phyloP scores from a whole-genome alignment of 768 basidiomycete genomes.

The Trametes maxima region DNA sequence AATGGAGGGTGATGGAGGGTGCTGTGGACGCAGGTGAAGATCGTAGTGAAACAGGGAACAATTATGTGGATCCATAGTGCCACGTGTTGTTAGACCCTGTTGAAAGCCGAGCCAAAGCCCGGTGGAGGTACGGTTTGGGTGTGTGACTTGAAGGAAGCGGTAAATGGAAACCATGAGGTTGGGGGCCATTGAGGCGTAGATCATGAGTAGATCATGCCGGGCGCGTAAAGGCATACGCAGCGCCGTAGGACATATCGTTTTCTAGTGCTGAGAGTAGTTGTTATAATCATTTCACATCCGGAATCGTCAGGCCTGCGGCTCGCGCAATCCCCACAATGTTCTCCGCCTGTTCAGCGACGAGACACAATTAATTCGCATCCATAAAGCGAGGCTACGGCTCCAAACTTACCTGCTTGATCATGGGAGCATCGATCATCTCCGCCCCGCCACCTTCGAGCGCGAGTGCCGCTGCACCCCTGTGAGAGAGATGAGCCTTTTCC shows the following conservation, averaged over 20 bases:
- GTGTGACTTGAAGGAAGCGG: too few species aligned
- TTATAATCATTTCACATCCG: constrained; percentile 41
- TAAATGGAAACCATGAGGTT: too few species aligned
- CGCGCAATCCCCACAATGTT: constrained; percentile 54
- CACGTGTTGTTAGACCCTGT: too few species aligned
- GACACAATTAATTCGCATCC: neutral
- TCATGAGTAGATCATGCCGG: too few species aligned
- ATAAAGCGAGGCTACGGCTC: neutral
- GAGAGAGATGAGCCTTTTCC: constrained; percentile 53
- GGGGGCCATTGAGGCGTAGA: too few species aligned
- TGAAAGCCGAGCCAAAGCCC: too few species aligned
- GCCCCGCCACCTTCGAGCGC: constrained; percentile 55
- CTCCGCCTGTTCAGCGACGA: constrained; percentile 42
- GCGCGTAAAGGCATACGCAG: too few species aligned
- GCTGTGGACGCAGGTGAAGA: neutral
- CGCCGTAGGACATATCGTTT: too few species aligned
- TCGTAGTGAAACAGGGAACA: neutral
- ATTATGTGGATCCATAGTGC: too few species aligned
- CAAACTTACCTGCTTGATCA: constrained; percentile 50
- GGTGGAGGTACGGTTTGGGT: too few species aligned
- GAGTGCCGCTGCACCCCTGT: constrained; percentile 73
- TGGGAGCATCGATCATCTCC: constrained; percentile 91
- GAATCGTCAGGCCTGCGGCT: constrained; percentile 58
- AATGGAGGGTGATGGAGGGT: neutral
- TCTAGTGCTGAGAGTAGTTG: too few species aligned